Evolutionary conservation across 768 basidiomycete genomes (phyloP).

Genomic region (Rhizopogon sp.): DNA sequence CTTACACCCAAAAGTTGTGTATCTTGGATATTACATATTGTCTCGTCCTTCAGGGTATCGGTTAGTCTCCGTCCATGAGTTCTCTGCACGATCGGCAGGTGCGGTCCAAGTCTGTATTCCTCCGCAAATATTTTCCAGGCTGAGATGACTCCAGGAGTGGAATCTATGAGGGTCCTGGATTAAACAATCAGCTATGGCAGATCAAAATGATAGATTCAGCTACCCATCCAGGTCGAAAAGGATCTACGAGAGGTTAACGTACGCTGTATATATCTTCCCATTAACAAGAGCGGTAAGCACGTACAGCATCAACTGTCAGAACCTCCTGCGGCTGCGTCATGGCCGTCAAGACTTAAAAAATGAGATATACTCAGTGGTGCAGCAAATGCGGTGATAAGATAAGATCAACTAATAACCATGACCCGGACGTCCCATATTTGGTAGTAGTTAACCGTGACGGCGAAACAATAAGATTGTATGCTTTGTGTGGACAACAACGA

Average conservation of each 20-base stretch:
- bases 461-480: no score
- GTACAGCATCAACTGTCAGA: conserved; percentile 49
- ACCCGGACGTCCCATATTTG: no score
- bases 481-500: background rate
- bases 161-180: conserved; percentile 68
- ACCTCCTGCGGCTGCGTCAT: conserved; percentile 12
- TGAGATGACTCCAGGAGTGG: conserved; percentile 75
- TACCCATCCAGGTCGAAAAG: conserved; percentile 73
- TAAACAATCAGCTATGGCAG: background rate
- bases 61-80: conserved; percentile 74
- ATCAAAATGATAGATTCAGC: background rate
- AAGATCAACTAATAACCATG: background rate
- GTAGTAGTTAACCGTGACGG: no score
- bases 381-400: background rate
- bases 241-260: conserved; percentile 35
- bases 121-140: conserved; percentile 71
- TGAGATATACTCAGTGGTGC: no score
- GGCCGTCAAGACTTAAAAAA: background rate
- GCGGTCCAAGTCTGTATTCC: conserved; percentile 52
- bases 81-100: conserved; percentile 45
- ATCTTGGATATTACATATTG: conserved; percentile 51
- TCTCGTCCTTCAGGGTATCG: conserved; percentile 66
- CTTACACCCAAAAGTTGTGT: conserved; percentile 52
- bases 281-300: conserved; percentile 10
- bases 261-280: background rate